Percentiles rank a stretch among this genome's conserved stretches.
Evolutionary conservation across 2,329 filamentous ascomycete genomes (phyloP).

Genomic region (Beauveria bassiana): DNA sequence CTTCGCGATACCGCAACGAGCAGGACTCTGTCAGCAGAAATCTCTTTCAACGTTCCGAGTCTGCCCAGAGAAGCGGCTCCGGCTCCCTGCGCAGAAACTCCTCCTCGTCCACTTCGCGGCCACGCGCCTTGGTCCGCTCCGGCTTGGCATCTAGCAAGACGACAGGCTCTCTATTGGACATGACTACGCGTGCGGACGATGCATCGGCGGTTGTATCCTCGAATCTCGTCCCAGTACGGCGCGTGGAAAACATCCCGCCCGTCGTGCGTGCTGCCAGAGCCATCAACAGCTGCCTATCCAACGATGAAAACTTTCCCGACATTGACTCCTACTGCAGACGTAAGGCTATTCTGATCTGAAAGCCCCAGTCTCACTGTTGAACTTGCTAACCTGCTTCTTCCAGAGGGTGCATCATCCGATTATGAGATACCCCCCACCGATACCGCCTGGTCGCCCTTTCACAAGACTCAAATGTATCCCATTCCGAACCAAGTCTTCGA

Average conservation of each 20-base stretch:
- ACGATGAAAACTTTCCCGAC: constrained; percentile 77
- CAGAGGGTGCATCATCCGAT: constrained; percentile 83
- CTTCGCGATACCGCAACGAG: constrained; percentile 37
- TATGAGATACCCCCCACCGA: constrained; percentile 70
- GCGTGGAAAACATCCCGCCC: constrained; percentile 48
- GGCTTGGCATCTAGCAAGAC: constrained; percentile 1
- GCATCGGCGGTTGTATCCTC: constrained; percentile 22
- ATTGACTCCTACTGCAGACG: constrained; percentile 83
- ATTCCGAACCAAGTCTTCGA: constrained; percentile 90
- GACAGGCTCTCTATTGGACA: constrained; percentile 3
- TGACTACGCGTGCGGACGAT: constrained; percentile 5
- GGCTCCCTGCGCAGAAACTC: constrained; percentile 3
- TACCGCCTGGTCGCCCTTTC: constrained; percentile 78
- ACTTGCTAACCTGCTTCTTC: constrained; percentile 19
- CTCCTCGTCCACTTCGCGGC: constrained; percentile 1
- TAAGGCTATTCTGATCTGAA: constrained; percentile 39
- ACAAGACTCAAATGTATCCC: constrained; percentile 76
- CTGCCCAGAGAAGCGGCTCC: not conserved
- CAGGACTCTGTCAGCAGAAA: constrained; percentile 43
- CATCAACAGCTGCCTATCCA: constrained; percentile 69
- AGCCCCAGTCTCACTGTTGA: not conserved
- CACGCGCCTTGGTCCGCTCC: constrained; percentile 6
- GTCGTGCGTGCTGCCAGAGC: constrained; percentile 74
- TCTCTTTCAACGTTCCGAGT: constrained; percentile 35
- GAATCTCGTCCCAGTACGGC: constrained; percentile 33